Conservation (phyloP, 768 basidiomycete species). For the Amanita jacksonii region DNA sequence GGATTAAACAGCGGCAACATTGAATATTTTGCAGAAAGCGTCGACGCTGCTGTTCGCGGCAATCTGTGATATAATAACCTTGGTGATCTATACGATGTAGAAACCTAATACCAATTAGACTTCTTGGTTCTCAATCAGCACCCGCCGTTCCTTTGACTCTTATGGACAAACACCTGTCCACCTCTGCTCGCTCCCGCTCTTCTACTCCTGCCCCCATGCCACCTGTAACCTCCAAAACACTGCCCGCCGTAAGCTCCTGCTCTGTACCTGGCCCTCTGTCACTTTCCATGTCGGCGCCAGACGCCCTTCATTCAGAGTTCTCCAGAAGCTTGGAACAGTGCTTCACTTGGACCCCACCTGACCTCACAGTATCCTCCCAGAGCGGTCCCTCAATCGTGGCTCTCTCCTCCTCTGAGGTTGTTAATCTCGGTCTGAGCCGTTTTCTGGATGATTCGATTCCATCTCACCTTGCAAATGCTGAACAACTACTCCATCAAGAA, state of each 20-base stretch:
- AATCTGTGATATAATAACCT: constrained; percentile 36
- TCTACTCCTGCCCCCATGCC: not conserved
- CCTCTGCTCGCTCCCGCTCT: not conserved
- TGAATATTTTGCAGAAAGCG: constrained; percentile 82
- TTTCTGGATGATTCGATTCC: not conserved
- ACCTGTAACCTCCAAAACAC: not conserved
- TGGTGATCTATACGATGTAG: too few relatives aligned
- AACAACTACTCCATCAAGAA: too few relatives aligned
- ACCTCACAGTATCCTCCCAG: constrained; percentile 5
- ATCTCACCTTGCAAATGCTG: not conserved
- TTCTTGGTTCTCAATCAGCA: not conserved
- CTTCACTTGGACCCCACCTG: constrained; percentile 1
- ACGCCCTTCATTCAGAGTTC: not conserved
- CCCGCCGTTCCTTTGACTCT: not conserved
- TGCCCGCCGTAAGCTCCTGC: not conserved
- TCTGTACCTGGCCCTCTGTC: not conserved
- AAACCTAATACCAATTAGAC: constrained; percentile 7
- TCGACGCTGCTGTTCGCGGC: constrained; percentile 76
- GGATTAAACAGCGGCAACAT: constrained; percentile 80
- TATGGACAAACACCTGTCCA: not conserved
- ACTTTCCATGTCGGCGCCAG: constrained; percentile 1
- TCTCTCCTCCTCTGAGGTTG: constrained; percentile 5
- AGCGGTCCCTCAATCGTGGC: constrained; percentile 5
- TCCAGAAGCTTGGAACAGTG: not conserved
- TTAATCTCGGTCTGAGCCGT: constrained; percentile 1